Evolutionary conservation across 805 yeast genomes (phyloP), one percentile per base, ranked within the genome.

Genomic region (Kazachstania taianensis): DNA sequence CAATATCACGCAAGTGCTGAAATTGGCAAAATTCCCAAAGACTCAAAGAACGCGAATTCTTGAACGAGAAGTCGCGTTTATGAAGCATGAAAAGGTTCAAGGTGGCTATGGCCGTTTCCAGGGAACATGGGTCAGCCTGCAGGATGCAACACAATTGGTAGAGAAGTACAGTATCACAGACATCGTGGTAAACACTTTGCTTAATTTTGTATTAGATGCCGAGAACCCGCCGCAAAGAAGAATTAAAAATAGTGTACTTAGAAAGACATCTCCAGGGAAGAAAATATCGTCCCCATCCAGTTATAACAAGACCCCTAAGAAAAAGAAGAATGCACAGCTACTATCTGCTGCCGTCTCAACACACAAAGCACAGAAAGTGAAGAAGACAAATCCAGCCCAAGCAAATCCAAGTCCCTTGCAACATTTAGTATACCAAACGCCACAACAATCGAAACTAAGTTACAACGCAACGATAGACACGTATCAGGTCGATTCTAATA

Each of bases 41-140:
- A 81, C 87, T 1, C 81, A 78, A 50, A 62, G 94, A 55, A 81
- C 92, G 2, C 73, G 80, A 50, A 72, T 82, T 30, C 61, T 82
- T 41, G 92, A 82, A 50, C 74, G 70, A 46, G 92, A 83, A 44
- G 81, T 81, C 14, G 84, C 74, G 48, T 69, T 65, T 33, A 76
- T 79, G 33, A 65, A 67, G 64, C 87, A 82, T 50, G 82, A 81
- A 52, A 82, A 81, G 55, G 73, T 82, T 41, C 92, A 81, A 55
- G 94, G 92, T 45, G 94, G 94, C 7, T 80, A 80, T 53, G 92
- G 92, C 8, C 62, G 85, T 34, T 81, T 80, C 51, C 92, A 82
- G 59, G 94, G 94, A 4, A 81, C 94, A 1, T 82, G 92, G 92
- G 75, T 81, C 28, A 89, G 92, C 0, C 54, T 81, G 29, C 68